Conservation (phyloP, 2,329 filamentous ascomycete genomes). For the Venturia asperata region DNA sequence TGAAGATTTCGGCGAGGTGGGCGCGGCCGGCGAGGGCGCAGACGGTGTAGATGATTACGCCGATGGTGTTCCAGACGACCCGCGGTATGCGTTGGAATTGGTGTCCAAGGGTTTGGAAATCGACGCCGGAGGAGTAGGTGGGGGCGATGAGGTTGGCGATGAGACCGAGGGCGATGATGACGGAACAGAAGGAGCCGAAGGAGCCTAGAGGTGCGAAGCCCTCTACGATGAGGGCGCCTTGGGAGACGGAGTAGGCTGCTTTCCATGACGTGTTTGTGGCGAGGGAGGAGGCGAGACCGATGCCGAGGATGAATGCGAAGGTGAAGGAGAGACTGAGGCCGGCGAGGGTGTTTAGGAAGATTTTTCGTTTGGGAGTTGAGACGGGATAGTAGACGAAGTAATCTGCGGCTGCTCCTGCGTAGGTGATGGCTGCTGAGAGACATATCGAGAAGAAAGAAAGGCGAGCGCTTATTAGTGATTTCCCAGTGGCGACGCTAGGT, state of each 20-base stretch:
- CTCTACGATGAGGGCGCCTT: conserved; percentile 58
- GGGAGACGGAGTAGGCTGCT: conserved; percentile 50
- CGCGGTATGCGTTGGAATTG: conserved; percentile 53
- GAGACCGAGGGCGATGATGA: conserved; percentile 50
- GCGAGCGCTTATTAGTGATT: conserved; percentile 49
- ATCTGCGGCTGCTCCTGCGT: conserved; percentile 56
- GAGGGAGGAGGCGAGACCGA: conserved; percentile 56
- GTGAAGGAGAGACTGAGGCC: conserved; percentile 54
- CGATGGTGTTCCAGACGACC: conserved; percentile 17
- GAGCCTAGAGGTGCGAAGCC: conserved; percentile 53
- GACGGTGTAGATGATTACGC: conserved; percentile 29
- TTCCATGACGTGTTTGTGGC: conserved; percentile 47
- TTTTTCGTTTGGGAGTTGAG: conserved; percentile 43
- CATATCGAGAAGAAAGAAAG: conserved; percentile 66
- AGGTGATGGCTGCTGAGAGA: conserved; percentile 57
- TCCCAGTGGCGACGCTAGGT: conserved; percentile 44
- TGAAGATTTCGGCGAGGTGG: conserved; percentile 34
- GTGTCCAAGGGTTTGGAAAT: conserved; percentile 57
- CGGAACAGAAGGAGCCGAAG: conserved; percentile 56
- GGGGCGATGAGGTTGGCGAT: conserved; percentile 54
- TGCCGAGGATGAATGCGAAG: conserved; percentile 54
- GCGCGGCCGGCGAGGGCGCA: conserved; percentile 62
- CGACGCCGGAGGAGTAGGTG: conserved; percentile 56
- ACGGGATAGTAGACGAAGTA: conserved; percentile 61
- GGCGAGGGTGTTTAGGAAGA: conserved; percentile 51